Evolutionary conservation across 202 grass and related monocot genomes (phyloP).

Genomic region (Zizania palustris): DNA sequence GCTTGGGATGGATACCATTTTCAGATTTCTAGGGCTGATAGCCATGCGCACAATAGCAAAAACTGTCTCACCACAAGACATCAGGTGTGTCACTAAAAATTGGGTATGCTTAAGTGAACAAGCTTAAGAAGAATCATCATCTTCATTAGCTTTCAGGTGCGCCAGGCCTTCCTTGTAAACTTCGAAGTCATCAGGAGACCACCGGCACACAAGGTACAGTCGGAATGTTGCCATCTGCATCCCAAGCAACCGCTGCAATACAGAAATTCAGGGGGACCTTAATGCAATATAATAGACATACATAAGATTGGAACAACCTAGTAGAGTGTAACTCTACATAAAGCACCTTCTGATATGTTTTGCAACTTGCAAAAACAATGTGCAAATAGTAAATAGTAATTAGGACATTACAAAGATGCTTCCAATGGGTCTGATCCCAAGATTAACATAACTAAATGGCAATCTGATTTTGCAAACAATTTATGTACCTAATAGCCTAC

Average conservation of each 20-base stretch:
- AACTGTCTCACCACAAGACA: constrained; percentile 33
- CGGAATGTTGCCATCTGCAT: constrained; percentile 84
- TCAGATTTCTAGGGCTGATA: constrained; percentile 23
- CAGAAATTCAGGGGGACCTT: background rate
- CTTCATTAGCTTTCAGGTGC: constrained; percentile 36
- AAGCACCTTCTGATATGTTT: no score
- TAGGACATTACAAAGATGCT: background rate
- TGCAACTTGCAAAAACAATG: no score
- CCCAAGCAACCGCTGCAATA: constrained; percentile 59
- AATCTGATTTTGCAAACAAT: background rate
- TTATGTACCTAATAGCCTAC: background rate
- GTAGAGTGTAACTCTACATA: background rate
- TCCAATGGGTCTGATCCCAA: background rate
- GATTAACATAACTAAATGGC: background rate
- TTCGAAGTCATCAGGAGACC: constrained; percentile 76
- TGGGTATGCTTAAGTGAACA: no score
- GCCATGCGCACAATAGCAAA: constrained; percentile 18
- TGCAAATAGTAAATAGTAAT: background rate
- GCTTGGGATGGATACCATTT: constrained; percentile 6
- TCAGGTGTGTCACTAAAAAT: constrained; percentile 1
- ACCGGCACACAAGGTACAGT: constrained; percentile 73
- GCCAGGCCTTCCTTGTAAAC: constrained; percentile 69
- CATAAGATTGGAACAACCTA: background rate
- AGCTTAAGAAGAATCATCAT: constrained; percentile 41
- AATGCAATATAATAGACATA: constrained; percentile 1